These are phyloP conservation scores for Dissophora globulifera DNA, from an alignment of 192 early-diverging fungal genomes.

Conservation along the genomic window DNA sequence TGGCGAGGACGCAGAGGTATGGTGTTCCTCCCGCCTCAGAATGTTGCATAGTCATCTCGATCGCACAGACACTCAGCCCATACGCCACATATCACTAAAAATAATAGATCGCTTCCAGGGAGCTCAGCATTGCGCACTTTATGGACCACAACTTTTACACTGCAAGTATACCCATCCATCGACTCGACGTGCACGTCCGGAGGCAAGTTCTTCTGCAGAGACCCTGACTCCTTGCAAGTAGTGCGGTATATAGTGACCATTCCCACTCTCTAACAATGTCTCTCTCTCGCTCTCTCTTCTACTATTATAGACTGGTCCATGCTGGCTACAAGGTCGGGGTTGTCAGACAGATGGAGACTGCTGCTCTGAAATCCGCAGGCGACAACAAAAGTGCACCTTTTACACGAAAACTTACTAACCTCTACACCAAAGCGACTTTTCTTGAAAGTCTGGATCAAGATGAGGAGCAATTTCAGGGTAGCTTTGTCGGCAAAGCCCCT, in stretches of 20 bases:
- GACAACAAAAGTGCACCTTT: slow-evolving; percentile 76
- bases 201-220: slow-evolving; percentile 59
- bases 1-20: slow-evolving; percentile 85
- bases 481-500: slow-evolving; percentile 1
- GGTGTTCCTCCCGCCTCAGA: too few species aligned
- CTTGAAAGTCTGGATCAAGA: slow-evolving; percentile 53
- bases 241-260: too few species aligned
- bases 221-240: too few species aligned
- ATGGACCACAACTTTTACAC: slow-evolving; percentile 81
- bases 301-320: slow-evolving; percentile 78
- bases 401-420: slow-evolving; percentile 68
- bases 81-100: too few species aligned
- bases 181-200: slow-evolving; percentile 84
- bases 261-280: too few species aligned
- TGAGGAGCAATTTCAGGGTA: slow-evolving; percentile 42
- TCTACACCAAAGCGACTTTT: slow-evolving; percentile 76
- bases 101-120: slow-evolving; percentile 72
- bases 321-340: slow-evolving; percentile 90
- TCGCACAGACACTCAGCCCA: too few species aligned
- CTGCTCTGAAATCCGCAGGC: slow-evolving; percentile 83
- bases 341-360: slow-evolving; percentile 85
- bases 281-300: too few species aligned
- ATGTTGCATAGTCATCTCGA: too few species aligned
- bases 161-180: slow-evolving; percentile 82
- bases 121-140: slow-evolving; percentile 85